Conservation (phyloP, 2,329 filamentous ascomycete genomes). For the Claviceps sp. region DNA sequence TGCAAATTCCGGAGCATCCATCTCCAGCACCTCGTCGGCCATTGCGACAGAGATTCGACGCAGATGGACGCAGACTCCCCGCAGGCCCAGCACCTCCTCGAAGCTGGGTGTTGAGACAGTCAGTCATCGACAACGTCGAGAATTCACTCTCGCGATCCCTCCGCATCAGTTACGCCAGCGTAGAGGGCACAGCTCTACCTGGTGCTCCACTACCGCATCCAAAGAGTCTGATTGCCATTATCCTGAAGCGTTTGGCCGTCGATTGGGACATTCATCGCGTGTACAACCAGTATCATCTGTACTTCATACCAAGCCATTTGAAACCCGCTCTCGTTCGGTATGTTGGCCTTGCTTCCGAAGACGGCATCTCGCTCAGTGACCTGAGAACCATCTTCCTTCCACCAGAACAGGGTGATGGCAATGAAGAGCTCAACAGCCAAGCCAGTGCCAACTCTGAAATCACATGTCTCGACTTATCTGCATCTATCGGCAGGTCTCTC, state of each 20-base stretch:
- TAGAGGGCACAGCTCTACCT: constrained; percentile 25
- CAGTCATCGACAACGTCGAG: constrained; percentile 7
- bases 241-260: constrained; percentile 34
- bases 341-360: constrained; percentile 29
- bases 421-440: constrained; percentile 15
- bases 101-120: constrained; percentile 34
- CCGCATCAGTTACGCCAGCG: constrained; percentile 10
- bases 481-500: constrained; percentile 36
- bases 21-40: constrained; percentile 34
- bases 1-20: constrained; percentile 45
- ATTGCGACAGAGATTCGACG: constrained; percentile 28
- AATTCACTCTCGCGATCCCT: constrained; percentile 9
- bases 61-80: constrained; percentile 36
- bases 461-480: constrained; percentile 39
- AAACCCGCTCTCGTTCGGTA: constrained; percentile 38
- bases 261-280: constrained; percentile 43
- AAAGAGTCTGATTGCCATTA: constrained; percentile 37
- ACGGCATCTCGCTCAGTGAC: constrained; percentile 36
- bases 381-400: constrained; percentile 32
- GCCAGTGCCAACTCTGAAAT: constrained; percentile 22
- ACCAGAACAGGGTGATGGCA: constrained; percentile 14
- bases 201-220: constrained; percentile 28
- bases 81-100: constrained; percentile 46
- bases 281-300: constrained; percentile 45
- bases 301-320: constrained; percentile 38